Evolutionary conservation across 176 grass and related monocot genomes (phyloP), one percentile per base, ranked within the genome.

Genomic region (Rhynchospora tenuis): DNA sequence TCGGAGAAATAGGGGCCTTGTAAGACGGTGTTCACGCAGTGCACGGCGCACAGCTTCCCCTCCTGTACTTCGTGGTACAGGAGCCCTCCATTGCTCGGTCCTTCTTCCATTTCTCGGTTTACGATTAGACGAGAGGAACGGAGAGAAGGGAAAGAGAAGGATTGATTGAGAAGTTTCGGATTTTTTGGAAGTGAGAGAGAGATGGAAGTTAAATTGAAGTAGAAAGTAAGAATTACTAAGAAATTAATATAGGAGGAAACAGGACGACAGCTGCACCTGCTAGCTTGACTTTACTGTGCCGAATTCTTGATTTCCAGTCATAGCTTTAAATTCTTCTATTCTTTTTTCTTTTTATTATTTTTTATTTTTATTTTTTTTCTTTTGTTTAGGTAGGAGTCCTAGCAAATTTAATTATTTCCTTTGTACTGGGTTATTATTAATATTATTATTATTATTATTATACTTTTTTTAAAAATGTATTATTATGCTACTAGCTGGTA

Each of bases 1-100:
- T 98, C 95, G 58, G 95, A 98, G 92, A 98, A 98, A 89, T 94
- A 98, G 89, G 95, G 95, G 2, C 95, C 95, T 88, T 98, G 95
- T 42, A 98, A 85, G 76, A 93, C 86, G 77, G 95, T 93, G 86
- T 98, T 98, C 31, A 95, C 95, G 87, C 95, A 98, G 92, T 98
- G 95, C 84, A 98, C 92, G 85, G 95, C 95, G 88, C 95, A 98
- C 2, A 98, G 89, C 91, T 98, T 98, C 74, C 83, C 89, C 87
- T 98, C 92, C 89, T 98, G 95, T 57, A 98, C 93, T 91, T 98
- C 92, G 83, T 98, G 95, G 89, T 98, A 98, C 44, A 98, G 92
- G 69, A 98, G 86, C 0, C 95, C 94, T 47, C 94, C 92, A 86
- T 97, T 97, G 91, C 92, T 94, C 62, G 90, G 73, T 59, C 73